A percentile compares a stretch with the other conserved stretches of the same genome.
These are phyloP conservation scores for Dothideomycetes sp. DNA, from an alignment of 2,329 filamentous ascomycete genomes.

Conservation along the genomic window DNA sequence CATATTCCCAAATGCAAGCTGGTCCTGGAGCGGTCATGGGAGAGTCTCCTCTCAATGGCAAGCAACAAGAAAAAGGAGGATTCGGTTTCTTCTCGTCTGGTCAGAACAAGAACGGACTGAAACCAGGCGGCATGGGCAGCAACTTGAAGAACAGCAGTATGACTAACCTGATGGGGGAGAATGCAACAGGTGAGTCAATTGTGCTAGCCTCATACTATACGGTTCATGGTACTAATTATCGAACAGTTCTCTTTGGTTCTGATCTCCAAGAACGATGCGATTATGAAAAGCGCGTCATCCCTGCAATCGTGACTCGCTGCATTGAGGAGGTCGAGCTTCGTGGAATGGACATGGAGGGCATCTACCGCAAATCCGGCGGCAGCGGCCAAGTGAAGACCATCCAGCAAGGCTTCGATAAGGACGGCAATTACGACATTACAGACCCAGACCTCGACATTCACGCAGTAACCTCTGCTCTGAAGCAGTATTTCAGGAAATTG, in stretches of 20 bases:
- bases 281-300: conserved; percentile 79
- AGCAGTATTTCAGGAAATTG: conserved; percentile 94
- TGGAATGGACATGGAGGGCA: conserved; percentile 95
- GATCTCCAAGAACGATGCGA: conserved; percentile 79
- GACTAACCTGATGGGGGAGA: conserved; percentile 26
- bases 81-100: conserved; percentile 23
- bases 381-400: conserved; percentile 83
- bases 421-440: conserved; percentile 73
- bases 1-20: conserved; percentile 18
- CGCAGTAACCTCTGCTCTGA: conserved; percentile 86
- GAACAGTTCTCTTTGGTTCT: conserved; percentile 65
- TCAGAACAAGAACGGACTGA: conserved; percentile 23
- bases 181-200: conserved; percentile 19
- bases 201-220: background rate
- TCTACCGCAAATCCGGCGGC: conserved; percentile 94
- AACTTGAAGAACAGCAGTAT: conserved; percentile 33
- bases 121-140: conserved; percentile 20
- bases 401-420: conserved; percentile 82
- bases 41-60: conserved; percentile 4
- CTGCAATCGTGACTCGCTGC: conserved; percentile 80
- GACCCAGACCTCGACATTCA: conserved; percentile 92
- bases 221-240: conserved; percentile 13
- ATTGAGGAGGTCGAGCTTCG: conserved; percentile 93
- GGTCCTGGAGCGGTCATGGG: conserved; percentile 14
- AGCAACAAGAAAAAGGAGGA: conserved; percentile 12